Evolutionary conservation across 306 rosid genomes (phyloP).

Genomic region (cucumber (Cucumis sativus)): Cucumber_9930_V3 NC_026656.2:15121501-15122000

Average conservation of each 20-base stretch:
- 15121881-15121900: no score
- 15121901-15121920: no score
- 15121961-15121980: neutral
- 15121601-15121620: conserved; percentile 87
- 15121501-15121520: conserved; percentile 41
- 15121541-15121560: conserved; percentile 87
- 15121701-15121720: neutral
- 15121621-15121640: conserved; percentile 81
- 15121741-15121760: no score
- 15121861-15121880: no score
- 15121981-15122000: neutral
- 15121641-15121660: conserved; percentile 67
- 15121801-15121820: no score
- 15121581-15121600: conserved; percentile 93
- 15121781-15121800: no score
- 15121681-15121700: neutral
- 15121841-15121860: no score
- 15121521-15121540: conserved; percentile 99
- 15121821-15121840: no score
- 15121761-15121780: no score
- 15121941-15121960: neutral
- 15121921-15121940: no score
- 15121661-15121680: conserved; percentile 39
- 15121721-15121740: neutral
- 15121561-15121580: conserved; percentile 83